phyloP scores from a whole-genome alignment of 2,329 filamentous ascomycete species.

The Pseudogymnoascus sp. region DNA sequence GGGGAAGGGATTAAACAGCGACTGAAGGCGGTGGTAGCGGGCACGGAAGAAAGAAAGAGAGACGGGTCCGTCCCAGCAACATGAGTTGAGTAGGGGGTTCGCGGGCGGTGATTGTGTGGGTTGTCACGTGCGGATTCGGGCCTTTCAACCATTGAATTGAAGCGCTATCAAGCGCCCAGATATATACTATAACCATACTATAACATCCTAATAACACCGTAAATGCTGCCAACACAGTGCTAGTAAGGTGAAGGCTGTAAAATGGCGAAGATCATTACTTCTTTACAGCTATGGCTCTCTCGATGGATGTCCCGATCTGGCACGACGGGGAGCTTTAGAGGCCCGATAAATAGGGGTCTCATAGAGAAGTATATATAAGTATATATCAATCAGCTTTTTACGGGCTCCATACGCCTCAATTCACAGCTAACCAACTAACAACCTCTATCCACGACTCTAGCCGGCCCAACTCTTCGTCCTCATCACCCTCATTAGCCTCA shows the following conservation, averaged over 20 bases:
- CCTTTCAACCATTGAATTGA: neutral
- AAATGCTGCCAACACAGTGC: neutral
- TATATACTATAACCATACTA: neutral
- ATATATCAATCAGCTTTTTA: neutral
- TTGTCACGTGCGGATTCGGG: neutral
- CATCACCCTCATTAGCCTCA: neutral
- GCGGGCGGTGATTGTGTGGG: neutral
- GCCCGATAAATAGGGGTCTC: slow-evolving; percentile 4
- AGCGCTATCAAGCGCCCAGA: neutral
- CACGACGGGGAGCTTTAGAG: neutral
- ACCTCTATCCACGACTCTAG: neutral
- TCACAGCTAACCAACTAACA: neutral
- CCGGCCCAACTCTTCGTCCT: neutral
- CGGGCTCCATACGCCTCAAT: neutral
- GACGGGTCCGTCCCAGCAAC: neutral
- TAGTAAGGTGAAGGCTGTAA: neutral
- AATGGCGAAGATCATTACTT: neutral
- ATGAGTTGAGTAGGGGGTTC: neutral
- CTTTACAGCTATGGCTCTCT: neutral
- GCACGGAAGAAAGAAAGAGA: neutral
- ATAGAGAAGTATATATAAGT: neutral
- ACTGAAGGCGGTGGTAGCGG: neutral
- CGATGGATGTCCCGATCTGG: neutral
- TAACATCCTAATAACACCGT: neutral
- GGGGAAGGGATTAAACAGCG: neutral